Evolutionary conservation across 768 basidiomycete species (phyloP).

Genomic region (Xerocomellus chrysenteron): DNA sequence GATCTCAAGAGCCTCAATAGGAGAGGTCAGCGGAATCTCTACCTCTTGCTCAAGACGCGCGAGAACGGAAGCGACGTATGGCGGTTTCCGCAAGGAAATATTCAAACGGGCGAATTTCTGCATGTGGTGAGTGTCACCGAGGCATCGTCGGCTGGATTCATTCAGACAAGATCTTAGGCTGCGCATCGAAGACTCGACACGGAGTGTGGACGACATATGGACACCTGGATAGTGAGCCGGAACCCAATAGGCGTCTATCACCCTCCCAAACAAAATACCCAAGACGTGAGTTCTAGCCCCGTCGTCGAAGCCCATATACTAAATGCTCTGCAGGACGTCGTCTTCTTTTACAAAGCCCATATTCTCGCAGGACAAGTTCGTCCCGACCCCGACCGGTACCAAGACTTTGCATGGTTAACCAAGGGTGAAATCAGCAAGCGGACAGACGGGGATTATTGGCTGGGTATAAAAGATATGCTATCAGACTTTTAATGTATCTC

Average conservation of each 20-base stretch:
- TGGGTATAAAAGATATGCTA: constrained; percentile 73
- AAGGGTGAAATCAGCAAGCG: constrained; percentile 81
- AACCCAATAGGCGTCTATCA: constrained; percentile 83
- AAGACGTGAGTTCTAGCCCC: constrained; percentile 35
- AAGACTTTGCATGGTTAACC: constrained; percentile 92
- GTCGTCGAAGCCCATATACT: background rate
- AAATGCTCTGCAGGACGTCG: constrained; percentile 47
- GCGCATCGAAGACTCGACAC: constrained; percentile 68
- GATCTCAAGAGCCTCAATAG: constrained; percentile 80
- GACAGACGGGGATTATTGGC: constrained; percentile 74
- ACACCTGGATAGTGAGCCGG: constrained; percentile 90
- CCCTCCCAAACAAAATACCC: constrained; percentile 37
- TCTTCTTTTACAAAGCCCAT: constrained; percentile 94
- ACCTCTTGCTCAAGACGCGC: constrained; percentile 68
- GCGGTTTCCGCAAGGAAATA: constrained; percentile 75
- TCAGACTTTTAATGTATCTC: constrained; percentile 49
- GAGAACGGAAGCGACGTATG: constrained; percentile 54
- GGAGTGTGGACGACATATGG: constrained; percentile 81
- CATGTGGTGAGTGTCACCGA: constrained; percentile 59
- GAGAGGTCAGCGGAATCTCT: constrained; percentile 81
- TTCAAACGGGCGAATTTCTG: constrained; percentile 64
- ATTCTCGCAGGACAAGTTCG: constrained; percentile 85
- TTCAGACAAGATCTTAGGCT: constrained; percentile 44
- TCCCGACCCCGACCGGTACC: constrained; percentile 51
- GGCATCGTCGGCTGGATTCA: background rate